Base-by-base conservation (phyloP, 371 early-diverging fungal species). In the Thermomucor indicae-seudaticae region DNA sequence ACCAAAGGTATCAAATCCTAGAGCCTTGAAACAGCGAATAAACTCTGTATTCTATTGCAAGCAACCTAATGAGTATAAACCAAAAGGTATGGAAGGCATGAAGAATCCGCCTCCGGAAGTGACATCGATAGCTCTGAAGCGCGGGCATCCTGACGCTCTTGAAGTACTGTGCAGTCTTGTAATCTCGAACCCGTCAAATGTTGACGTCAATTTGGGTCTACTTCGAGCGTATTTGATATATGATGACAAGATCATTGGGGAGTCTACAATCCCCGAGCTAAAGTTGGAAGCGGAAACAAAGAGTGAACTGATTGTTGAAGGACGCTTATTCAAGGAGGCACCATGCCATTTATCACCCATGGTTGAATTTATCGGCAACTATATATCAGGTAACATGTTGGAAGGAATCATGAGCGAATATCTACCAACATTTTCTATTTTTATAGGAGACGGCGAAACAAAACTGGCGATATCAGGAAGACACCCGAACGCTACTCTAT, bases 101-200 rank as follows among this genome's bases (percentile, higher is more conserved):
- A 43, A 55, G 12, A 41, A 70, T 37, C 73, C 72, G 10, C 62
- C 69, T 25, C 75, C 75, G 2, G 23, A 57, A 27, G 61, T 70
- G 5, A 64, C 55, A 0, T 61, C 64, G 0, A 57, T 76, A 35
- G 37, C 49, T 0, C 43, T 76, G 12, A 50, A 51, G 5, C 37
- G 49, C 35, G 76, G 76, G 19, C 49, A 52, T 49, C 47, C 50
- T 7, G 67, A 70, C 17, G 65, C 67, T 0, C 37, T 76, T 6
- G 52, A 60, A 31, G 53, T 62, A 5, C 14, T 31, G 11, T 57
- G 65, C 4, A 47, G 34, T 0, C 24, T 76, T 20, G 39, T 47
- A 8, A 67, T 76, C 1, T 53, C 43, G 20, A 76, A 64, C 24
- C 76, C 76, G 3, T 67, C 76, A 16, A 67, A 72, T 49, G 61